Conservation (phyloP, 352 stramenopile genomes). For the Globisporangium middletonii region DNA sequence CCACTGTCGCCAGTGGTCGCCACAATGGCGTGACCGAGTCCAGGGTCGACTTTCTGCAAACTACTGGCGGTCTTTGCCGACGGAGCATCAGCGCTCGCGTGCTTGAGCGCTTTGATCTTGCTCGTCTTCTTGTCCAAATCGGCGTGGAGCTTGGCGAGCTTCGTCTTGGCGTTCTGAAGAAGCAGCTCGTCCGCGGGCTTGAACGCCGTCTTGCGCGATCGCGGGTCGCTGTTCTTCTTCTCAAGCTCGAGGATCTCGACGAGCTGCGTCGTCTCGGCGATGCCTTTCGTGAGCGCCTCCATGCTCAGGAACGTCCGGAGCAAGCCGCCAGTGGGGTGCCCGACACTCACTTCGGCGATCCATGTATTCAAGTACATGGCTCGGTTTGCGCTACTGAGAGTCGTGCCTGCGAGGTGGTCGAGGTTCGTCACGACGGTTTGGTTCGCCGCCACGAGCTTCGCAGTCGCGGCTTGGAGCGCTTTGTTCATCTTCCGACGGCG, state of each 20-base stretch:
- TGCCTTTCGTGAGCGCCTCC: slow-evolving; percentile 53
- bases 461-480: background rate
- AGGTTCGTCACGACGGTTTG: slow-evolving; percentile 51
- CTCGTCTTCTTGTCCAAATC: slow-evolving; percentile 30
- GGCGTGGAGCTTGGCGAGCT: too few relatives aligned
- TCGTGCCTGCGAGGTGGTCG: slow-evolving; percentile 48
- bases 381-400: slow-evolving; percentile 19
- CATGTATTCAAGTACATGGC: slow-evolving; percentile 73
- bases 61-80: background rate
- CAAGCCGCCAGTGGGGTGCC: slow-evolving; percentile 64
- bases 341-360: slow-evolving; percentile 83
- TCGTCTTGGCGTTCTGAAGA: too few relatives aligned
- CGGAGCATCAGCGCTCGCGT: slow-evolving; percentile 1
- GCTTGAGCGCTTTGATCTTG: slow-evolving; percentile 62
- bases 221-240: background rate
- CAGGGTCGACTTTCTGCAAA: too few relatives aligned
- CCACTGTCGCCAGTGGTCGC: background rate
- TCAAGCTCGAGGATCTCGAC: slow-evolving; percentile 48
- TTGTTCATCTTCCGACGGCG: slow-evolving; percentile 15
- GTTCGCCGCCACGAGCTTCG: slow-evolving; percentile 17
- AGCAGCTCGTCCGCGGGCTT: too few relatives aligned
- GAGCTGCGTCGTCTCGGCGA: slow-evolving; percentile 48
- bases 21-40: too few relatives aligned
- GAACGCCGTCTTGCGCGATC: background rate
- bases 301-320: slow-evolving; percentile 68